phyloP scores from a whole-genome alignment of 2,329 filamentous ascomycete genomes.

The Aquanectria penicillioides region DNA sequence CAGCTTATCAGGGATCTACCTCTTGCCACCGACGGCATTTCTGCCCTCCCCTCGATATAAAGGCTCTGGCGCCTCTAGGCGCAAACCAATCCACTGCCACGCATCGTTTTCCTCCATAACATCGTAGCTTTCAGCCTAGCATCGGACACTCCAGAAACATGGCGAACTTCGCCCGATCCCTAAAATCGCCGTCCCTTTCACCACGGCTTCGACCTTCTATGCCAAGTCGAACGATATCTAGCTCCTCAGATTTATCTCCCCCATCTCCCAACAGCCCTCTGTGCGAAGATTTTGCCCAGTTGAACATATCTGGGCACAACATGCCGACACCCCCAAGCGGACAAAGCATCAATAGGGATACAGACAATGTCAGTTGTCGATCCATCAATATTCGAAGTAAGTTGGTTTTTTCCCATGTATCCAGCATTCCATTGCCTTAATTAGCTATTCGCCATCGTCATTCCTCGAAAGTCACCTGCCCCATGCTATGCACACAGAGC shows the following conservation, averaged over 20 bases:
- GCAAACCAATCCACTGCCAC: too few species aligned
- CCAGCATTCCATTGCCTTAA: constrained; percentile 17
- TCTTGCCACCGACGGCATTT: neutral
- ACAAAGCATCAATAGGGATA: constrained; percentile 28
- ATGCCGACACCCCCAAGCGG: constrained; percentile 38
- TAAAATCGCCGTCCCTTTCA: constrained; percentile 58
- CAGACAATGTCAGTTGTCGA: constrained; percentile 28
- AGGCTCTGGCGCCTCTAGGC: constrained; percentile 11
- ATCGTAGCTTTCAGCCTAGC: too few species aligned
- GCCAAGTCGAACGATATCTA: constrained; percentile 56
- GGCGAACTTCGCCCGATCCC: constrained; percentile 60
- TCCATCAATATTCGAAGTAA: too few species aligned
- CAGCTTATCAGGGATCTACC: neutral
- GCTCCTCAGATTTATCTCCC: constrained; percentile 57
- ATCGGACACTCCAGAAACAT: constrained; percentile 49
- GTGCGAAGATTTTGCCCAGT: constrained; percentile 46
- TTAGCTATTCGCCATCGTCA: neutral
- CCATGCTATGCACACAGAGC: too few species aligned
- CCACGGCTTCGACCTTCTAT: constrained; percentile 56
- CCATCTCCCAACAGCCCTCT: constrained; percentile 41
- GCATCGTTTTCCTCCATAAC: too few species aligned
- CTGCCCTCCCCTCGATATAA: constrained; percentile 4
- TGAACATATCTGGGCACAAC: constrained; percentile 40
- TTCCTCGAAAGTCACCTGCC: too few species aligned
- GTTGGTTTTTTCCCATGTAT: neutral